Evolutionary conservation across 1,284 basidiomycete genomes (phyloP), one percentile per base, ranked within the genome.

Genomic region (Ganoderma lucidum): DNA sequence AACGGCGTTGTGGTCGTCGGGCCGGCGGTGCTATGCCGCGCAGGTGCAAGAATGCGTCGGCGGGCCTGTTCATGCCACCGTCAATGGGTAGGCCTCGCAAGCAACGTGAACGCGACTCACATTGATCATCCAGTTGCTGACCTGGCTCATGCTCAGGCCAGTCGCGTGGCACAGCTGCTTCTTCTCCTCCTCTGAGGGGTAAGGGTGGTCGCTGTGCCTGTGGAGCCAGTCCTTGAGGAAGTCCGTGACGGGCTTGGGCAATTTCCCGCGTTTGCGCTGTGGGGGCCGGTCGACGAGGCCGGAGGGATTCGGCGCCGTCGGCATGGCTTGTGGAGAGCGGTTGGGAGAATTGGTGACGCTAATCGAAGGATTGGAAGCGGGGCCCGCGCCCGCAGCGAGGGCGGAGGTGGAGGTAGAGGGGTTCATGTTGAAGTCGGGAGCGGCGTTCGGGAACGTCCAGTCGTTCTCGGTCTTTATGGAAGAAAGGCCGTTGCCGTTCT

Each of bases 121-220:
- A 75, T 95, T 95, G 77, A 95, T 95, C 92, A 95, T 95, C 93
- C 93, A 95, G 79, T 95, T 95, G 68, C 91, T 93, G 1, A 96
- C 93, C 80, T 96, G 94, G 79, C 88, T 91, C 90, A 96, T 95
- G 79, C 90, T 93, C 71, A 96, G 83, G 17, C 93, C 93, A 0
- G 94, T 96, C 62, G 92, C 90, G 76, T 92, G 88, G 81, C 95
- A 96, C 70, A 96, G 83, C 77, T 92, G 90, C 76, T 95, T 94
- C 83, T 96, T 96, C 84, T 96, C 95, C 74, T 96, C 93, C 78
- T 96, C 94, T 72, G 90, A 93, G 30, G 95, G 95, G 79, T 96
- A 96, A 10, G 95, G 95, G 76, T 96, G 94, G 78, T 94, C 92
- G 2, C 93, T 92, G 78, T 96, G 94, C 70, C 92, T 89, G 77